A percentile compares a stretch with the other conserved stretches of the same genome.
Conservation (phyloP, 352 stramenopile genomes). For the Aphanomyces euteiches region DNA sequence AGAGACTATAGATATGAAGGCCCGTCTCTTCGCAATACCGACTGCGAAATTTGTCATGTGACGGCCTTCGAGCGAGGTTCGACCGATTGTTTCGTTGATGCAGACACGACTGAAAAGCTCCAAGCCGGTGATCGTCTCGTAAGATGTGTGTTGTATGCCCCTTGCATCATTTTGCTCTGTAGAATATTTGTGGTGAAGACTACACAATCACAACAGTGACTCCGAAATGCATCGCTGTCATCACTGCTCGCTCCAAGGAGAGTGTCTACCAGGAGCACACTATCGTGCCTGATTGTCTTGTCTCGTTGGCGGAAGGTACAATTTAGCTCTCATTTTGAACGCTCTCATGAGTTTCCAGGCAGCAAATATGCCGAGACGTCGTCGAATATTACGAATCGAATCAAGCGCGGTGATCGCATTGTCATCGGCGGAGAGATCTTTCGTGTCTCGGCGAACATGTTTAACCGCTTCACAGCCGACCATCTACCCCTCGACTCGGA, state of each 20-base stretch:
- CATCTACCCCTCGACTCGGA: slow-evolving; percentile 25
- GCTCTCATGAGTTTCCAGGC: not conserved
- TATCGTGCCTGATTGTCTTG: slow-evolving; percentile 23
- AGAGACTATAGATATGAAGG: slow-evolving; percentile 22
- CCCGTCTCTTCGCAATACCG: slow-evolving; percentile 14
- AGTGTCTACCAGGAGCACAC: slow-evolving; percentile 6
- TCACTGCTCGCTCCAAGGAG: slow-evolving; percentile 6
- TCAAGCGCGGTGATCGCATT: slow-evolving; percentile 21
- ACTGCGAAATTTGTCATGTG: slow-evolving; percentile 17
- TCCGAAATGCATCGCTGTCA: not conserved
- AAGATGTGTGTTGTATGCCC: not conserved
- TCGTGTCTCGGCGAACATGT: slow-evolving; percentile 14
- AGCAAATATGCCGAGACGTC: slow-evolving; percentile 28
- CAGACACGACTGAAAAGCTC: slow-evolving; percentile 6
- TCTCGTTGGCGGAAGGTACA: slow-evolving; percentile 15
- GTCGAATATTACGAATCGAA: slow-evolving; percentile 13
- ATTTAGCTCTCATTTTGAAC: not conserved
- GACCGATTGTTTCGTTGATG: slow-evolving; percentile 11
- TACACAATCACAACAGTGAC: slow-evolving; percentile 10
- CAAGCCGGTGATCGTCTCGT: slow-evolving; percentile 11
- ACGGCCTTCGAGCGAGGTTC: slow-evolving; percentile 12
- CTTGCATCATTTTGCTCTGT: not conserved
- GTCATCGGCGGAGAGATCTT: slow-evolving; percentile 22
- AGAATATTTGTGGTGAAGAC: slow-evolving; percentile 26
- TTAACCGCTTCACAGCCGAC: slow-evolving; percentile 25